Evolutionary conservation across 768 basidiomycete genomes (phyloP).

Genomic region (Pholiota conissans): DNA sequence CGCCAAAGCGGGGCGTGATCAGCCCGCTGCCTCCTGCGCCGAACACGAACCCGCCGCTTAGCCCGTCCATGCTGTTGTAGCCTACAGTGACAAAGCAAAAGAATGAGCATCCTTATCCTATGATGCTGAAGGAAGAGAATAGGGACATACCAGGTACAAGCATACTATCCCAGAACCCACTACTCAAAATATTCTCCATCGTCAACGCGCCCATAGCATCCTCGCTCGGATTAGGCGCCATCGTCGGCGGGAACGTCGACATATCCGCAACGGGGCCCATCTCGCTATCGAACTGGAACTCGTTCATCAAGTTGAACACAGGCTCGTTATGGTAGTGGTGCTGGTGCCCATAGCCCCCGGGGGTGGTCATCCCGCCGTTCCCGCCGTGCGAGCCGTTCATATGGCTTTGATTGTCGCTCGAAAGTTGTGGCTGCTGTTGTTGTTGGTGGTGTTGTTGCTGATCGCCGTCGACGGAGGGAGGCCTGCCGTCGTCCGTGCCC

Average conservation of each 20-base stretch:
- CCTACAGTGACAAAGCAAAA: constrained; percentile 23
- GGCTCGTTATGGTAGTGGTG: constrained; percentile 23
- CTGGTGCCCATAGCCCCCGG: constrained; percentile 12
- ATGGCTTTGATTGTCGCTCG: background rate
- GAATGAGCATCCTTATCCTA: background rate
- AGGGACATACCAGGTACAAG: constrained; percentile 59
- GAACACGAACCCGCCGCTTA: constrained; percentile 85
- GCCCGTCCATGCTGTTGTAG: constrained; percentile 79
- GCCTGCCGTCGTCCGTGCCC: constrained; percentile 20
- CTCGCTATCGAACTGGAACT: constrained; percentile 76
- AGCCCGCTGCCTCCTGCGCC: constrained; percentile 82
- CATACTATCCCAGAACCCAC: constrained; percentile 86
- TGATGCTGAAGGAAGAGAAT: background rate
- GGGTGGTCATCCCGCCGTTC: background rate
- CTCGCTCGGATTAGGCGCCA: constrained; percentile 51
- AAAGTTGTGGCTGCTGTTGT: background rate
- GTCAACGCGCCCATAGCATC: constrained; percentile 46
- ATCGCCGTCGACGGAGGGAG: background rate
- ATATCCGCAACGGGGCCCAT: constrained; percentile 85
- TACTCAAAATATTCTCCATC: constrained; percentile 82
- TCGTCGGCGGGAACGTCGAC: constrained; percentile 85
- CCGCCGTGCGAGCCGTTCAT: background rate
- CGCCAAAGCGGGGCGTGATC: constrained; percentile 71
- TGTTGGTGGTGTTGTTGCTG: background rate
- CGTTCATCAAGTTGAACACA: constrained; percentile 36